These are phyloP conservation scores for Fusarium odoratissimum DNA, from an alignment of 2,329 filamentous ascomycete species.

Conservation along the genomic window DNA sequence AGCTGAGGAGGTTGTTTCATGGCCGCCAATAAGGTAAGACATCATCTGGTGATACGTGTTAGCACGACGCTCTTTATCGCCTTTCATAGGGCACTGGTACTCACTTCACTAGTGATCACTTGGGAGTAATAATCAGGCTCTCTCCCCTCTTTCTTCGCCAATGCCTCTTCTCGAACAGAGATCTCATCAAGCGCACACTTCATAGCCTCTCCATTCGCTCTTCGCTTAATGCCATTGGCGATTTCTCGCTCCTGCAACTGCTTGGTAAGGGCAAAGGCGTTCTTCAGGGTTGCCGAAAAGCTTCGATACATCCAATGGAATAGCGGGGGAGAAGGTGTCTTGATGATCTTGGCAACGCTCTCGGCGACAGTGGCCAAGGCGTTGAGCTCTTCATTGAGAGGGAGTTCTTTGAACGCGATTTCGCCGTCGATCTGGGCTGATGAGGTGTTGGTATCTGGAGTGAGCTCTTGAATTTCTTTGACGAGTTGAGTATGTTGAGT, in stretches of 20 bases:
- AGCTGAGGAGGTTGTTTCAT: conserved; percentile 29
- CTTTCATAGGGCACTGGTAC: too few relatives aligned
- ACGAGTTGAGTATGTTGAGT: conserved; percentile 12
- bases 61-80: too few relatives aligned
- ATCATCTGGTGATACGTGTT: too few relatives aligned
- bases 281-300: background rate
- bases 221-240: conserved; percentile 1
- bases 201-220: conserved; percentile 13
- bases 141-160: conserved; percentile 23
- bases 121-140: conserved; percentile 22
- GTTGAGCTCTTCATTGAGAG: conserved; percentile 20
- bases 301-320: conserved; percentile 26
- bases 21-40: conserved; percentile 23
- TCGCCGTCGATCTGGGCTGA: background rate
- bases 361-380: conserved; percentile 1
- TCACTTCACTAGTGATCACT: conserved; percentile 19
- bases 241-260: conserved; percentile 8
- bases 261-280: background rate
- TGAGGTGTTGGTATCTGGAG: fast-evolving
- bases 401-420: background rate
- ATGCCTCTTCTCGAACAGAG: conserved; percentile 11
- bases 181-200: conserved; percentile 30
- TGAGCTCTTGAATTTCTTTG: conserved; percentile 12
- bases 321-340: background rate
- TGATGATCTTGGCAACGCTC: conserved; percentile 16